Conservation (phyloP, 345 rosid genomes). For the Stellera chamaejasme region DNA sequence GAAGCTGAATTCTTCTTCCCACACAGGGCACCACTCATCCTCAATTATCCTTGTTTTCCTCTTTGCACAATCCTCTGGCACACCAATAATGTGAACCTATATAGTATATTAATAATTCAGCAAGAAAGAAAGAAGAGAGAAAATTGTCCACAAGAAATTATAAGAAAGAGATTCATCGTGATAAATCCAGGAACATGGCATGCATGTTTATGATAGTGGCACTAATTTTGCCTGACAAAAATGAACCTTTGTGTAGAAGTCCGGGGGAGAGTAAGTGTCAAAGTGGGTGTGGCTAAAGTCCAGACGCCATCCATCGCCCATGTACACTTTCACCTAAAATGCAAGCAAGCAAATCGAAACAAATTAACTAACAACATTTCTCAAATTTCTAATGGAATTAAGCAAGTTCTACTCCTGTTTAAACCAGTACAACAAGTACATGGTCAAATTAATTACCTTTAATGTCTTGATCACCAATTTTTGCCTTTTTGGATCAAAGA, state of each 20-base stretch:
- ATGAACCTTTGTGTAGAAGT: slow-evolving; percentile 62
- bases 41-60: slow-evolving; percentile 49
- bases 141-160: background rate
- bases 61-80: slow-evolving; percentile 54
- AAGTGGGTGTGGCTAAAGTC: slow-evolving; percentile 81
- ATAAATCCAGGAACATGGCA: too few species aligned
- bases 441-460: slow-evolving; percentile 29
- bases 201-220: background rate
- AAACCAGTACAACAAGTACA: background rate
- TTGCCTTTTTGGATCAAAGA: slow-evolving; percentile 44
- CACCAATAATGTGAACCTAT: slow-evolving; percentile 75
- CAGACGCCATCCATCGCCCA: slow-evolving; percentile 88
- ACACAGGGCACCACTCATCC: slow-evolving; percentile 70
- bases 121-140: background rate
- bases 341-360: background rate
- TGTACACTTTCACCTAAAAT: slow-evolving; percentile 59
- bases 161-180: too few species aligned
- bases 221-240: background rate
- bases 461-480: slow-evolving; percentile 42
- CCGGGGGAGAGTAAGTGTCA: slow-evolving; percentile 85
- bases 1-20: slow-evolving; percentile 82
- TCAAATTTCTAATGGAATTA: background rate
- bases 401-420: too few species aligned
- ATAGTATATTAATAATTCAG: background rate
- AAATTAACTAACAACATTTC: slow-evolving; percentile 6